Conservation (phyloP, 805 yeast genomes). For the Ogataea ganodermae region DNA sequence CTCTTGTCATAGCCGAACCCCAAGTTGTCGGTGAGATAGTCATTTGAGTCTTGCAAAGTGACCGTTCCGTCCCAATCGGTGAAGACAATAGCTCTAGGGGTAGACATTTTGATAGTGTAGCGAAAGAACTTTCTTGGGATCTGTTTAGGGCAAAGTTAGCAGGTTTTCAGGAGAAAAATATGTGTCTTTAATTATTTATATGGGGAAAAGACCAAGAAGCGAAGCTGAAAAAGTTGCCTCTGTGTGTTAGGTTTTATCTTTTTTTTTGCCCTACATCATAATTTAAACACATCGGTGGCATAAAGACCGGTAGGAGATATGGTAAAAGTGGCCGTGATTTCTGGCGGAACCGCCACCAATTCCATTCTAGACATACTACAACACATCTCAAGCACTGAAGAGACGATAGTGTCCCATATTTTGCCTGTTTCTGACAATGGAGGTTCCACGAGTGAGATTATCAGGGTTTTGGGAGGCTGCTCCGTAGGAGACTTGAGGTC, state of each 20-base stretch:
- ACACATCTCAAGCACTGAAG: constrained; percentile 32
- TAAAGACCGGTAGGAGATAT: too few relatives aligned
- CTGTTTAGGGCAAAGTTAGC: too few relatives aligned
- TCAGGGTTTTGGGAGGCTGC: constrained; percentile 88
- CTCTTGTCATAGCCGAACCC: constrained; percentile 83
- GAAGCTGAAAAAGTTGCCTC: background rate
- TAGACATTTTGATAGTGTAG: background rate
- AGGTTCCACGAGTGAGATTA: constrained; percentile 88
- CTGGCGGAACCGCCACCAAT: constrained; percentile 90
- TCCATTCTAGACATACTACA: constrained; percentile 63
- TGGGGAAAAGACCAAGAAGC: constrained; percentile 1
- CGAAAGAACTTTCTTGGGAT: background rate
- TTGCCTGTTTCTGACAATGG: constrained; percentile 92
- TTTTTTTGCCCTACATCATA: background rate
- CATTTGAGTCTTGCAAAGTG: constrained; percentile 93
- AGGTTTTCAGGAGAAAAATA: too few relatives aligned
- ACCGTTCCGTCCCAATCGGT: constrained; percentile 99
- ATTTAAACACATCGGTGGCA: too few relatives aligned
- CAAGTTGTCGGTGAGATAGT: constrained; percentile 80
- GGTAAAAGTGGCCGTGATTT: constrained; percentile 44
- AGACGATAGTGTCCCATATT: constrained; percentile 52
- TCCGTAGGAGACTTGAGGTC: constrained; percentile 93
- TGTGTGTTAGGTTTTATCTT: too few relatives aligned
- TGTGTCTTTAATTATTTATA: background rate
- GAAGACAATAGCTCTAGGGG: constrained; percentile 71